Conservation (phyloP, 305 asterid genomes). For the Stenogyne calaminthoides region DNA sequence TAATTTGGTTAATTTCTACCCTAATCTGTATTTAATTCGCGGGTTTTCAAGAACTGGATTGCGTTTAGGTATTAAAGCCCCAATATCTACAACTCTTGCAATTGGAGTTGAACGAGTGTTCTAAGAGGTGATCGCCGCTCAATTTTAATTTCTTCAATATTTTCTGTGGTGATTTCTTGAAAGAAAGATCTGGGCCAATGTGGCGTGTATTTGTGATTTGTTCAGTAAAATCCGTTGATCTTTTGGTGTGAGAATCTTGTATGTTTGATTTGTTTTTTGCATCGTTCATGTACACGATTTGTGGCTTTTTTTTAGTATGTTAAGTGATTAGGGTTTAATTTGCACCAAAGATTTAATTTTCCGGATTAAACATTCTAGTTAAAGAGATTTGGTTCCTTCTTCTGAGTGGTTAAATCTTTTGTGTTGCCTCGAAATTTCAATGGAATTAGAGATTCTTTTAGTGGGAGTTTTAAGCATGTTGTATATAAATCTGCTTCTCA, state of each 20-base stretch:
- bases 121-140: constrained; percentile 20
- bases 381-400: neutral
- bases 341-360: neutral
- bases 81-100: neutral
- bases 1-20: neutral
- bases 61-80: neutral
- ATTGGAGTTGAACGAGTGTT: constrained; percentile 11
- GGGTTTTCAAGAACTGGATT: neutral
- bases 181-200: neutral
- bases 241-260: neutral
- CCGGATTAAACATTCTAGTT: neutral
- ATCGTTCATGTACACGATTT: neutral
- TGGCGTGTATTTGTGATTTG: neutral
- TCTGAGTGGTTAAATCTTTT: neutral
- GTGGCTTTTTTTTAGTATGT: neutral
- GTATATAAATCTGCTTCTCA: neutral
- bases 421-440: neutral
- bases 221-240: neutral
- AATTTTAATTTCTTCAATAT: neutral
- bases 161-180: neutral
- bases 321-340: neutral
- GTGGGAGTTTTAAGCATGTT: neutral
- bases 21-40: neutral
- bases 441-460: neutral
- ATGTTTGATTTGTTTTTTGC: neutral